Evolutionary conservation across 495 filamentous ascomycete genomes (phyloP).

Genomic region (Penicillium lividum): DNA sequence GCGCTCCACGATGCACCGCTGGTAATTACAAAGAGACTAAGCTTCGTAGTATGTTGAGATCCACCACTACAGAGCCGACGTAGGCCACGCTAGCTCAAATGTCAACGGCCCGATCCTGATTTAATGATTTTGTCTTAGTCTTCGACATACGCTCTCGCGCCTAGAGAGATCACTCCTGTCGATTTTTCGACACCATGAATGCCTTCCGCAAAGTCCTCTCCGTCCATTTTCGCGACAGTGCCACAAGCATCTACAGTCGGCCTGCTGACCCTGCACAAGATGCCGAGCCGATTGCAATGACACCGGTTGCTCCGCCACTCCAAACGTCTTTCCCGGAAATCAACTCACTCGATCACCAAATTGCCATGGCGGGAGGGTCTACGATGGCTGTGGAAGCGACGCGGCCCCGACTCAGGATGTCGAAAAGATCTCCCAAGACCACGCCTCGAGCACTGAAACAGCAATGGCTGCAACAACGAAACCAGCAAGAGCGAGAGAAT

Average conservation of each 20-base stretch:
- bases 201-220: background rate
- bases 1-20: too few relatives aligned
- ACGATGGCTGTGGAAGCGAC: background rate
- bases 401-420: background rate
- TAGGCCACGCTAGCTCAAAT: too few relatives aligned
- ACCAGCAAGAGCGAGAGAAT: background rate
- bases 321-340: background rate
- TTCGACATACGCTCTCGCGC: too few relatives aligned
- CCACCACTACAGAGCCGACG: too few relatives aligned
- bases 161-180: too few relatives aligned
- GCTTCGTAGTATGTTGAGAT: too few relatives aligned
- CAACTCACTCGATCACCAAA: background rate
- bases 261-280: background rate
- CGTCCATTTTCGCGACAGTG: background rate
- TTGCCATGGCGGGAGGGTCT: background rate
- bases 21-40: too few relatives aligned
- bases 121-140: background rate
- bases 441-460: background rate
- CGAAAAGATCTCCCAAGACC: background rate
- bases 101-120: background rate
- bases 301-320: background rate
- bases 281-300: background rate
- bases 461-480: background rate
- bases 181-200: background rate
- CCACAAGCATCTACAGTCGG: background rate